phyloP scores from a whole-genome alignment of 495 filamentous ascomycete species.

The Penicillium pulvis region DNA sequence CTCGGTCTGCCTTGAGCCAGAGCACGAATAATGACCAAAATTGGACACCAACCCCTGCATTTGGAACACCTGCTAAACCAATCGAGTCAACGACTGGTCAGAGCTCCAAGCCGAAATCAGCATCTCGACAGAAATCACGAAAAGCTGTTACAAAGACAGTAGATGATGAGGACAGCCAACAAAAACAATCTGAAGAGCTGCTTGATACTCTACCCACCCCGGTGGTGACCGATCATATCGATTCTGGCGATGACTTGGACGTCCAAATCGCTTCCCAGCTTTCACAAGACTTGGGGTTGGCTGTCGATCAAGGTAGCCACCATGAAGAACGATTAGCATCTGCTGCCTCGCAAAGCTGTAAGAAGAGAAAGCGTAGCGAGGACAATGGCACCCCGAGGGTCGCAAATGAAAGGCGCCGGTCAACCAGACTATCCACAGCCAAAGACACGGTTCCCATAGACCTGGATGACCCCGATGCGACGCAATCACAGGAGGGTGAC shows the following conservation, averaged over 20 bases:
- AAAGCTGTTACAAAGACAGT: not conserved
- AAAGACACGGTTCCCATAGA: slow-evolving; percentile 15
- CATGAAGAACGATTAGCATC: not conserved
- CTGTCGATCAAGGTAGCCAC: slow-evolving; percentile 29
- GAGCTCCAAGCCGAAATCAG: slow-evolving; percentile 12
- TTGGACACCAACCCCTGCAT: not conserved
- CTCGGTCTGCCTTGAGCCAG: slow-evolving; percentile 34
- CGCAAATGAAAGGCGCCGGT: slow-evolving; percentile 34
- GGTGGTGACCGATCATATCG: slow-evolving; percentile 18
- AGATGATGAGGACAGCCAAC: not conserved
- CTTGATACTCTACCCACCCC: not conserved
- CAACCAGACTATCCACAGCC: slow-evolving; percentile 29
- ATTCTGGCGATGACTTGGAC: slow-evolving; percentile 46
- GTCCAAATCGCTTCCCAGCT: slow-evolving; percentile 49
- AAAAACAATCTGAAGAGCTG: slow-evolving; percentile 1
- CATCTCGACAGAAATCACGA: slow-evolving; percentile 9
- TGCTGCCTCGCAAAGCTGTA: slow-evolving; percentile 14
- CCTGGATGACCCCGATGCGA: slow-evolving; percentile 16
- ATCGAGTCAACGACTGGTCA: slow-evolving; percentile 3
- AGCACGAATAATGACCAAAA: slow-evolving; percentile 12
- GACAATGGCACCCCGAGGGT: slow-evolving; percentile 11
- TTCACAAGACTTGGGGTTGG: slow-evolving; percentile 43
- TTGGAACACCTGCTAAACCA: slow-evolving; percentile 11
- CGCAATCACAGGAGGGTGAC: slow-evolving; percentile 23
- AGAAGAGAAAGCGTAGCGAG: slow-evolving; percentile 44